Percentiles rank a stretch among this genome's conserved stretches.
These are phyloP conservation scores for Neocucurbitaria cava DNA, from an alignment of 2,329 filamentous ascomycete species.

Conservation along the genomic window DNA sequence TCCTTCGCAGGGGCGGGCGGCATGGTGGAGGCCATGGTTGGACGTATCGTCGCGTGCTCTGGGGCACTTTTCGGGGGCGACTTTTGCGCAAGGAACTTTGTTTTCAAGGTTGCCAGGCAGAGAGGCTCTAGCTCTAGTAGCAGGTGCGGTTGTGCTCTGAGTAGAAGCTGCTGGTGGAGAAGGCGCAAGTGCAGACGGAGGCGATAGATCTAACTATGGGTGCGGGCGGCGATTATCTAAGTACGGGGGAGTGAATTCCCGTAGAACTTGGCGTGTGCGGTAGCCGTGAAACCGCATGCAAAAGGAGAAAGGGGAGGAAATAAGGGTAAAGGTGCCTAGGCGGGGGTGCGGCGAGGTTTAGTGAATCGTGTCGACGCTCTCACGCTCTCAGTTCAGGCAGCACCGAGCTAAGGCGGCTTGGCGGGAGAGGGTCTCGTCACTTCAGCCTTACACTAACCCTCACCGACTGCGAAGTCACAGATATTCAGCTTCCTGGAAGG, in stretches of 20 bases:
- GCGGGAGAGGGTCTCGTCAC: slow-evolving; percentile 22
- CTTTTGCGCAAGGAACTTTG: slow-evolving; percentile 40
- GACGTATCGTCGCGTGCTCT: slow-evolving; percentile 40
- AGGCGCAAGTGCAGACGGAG: slow-evolving; percentile 4
- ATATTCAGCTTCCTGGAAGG: too few relatives aligned
- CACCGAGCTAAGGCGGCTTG: slow-evolving; percentile 34
- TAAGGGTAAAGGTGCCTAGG: slow-evolving; percentile 21
- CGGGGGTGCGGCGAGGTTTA: slow-evolving; percentile 34
- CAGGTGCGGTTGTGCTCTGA: neutral
- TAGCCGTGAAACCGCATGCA: slow-evolving; percentile 1
- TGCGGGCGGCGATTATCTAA: slow-evolving; percentile 7
- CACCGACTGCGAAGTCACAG: neutral
- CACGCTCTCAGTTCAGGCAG: slow-evolving; percentile 42
- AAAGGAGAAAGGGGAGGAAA: slow-evolving; percentile 7
- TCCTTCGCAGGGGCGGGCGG: slow-evolving; percentile 61
- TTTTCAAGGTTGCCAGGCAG: slow-evolving; percentile 21
- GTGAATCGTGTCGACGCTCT: slow-evolving; percentile 34
- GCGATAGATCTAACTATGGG: slow-evolving; percentile 7
- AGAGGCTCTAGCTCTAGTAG: neutral
- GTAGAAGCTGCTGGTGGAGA: slow-evolving; percentile 1
- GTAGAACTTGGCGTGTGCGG: neutral
- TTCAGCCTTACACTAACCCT: slow-evolving; percentile 14
- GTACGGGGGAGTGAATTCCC: slow-evolving; percentile 5
- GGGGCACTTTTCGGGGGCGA: slow-evolving; percentile 43
- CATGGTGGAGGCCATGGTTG: slow-evolving; percentile 45